Conservation (phyloP, 768 basidiomycete genomes). For the Tubosaeta sp. region DNA sequence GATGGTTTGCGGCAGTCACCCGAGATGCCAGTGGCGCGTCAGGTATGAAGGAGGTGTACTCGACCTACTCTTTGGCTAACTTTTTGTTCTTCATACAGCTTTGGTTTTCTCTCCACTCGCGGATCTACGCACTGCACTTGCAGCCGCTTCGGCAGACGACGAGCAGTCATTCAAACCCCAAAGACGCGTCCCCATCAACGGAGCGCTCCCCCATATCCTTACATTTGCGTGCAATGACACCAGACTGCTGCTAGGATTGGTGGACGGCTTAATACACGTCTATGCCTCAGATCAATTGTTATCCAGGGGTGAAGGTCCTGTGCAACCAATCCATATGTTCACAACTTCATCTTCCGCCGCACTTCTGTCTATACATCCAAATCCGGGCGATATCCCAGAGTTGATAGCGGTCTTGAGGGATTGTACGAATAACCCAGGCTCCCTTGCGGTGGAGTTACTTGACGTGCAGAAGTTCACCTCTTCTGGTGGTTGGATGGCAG, state of each 20-base stretch:
- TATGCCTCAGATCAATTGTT: constrained; percentile 56
- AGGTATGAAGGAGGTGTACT: constrained; percentile 29
- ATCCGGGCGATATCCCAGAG: constrained; percentile 57
- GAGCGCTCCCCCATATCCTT: constrained; percentile 49
- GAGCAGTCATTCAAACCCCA: constrained; percentile 48
- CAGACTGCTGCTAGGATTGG: constrained; percentile 54
- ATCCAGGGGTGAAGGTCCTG: constrained; percentile 38
- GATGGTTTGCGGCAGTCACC: constrained; percentile 67
- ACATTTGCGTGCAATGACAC: constrained; percentile 57
- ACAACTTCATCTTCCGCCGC: constrained; percentile 39
- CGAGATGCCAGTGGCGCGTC: constrained; percentile 32
- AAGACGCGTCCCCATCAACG: constrained; percentile 42
- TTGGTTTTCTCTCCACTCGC: constrained; percentile 57
- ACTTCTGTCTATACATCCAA: constrained; percentile 54
- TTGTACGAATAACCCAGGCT: constrained; percentile 26
- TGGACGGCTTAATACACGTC: constrained; percentile 54
- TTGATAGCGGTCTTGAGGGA: constrained; percentile 57
- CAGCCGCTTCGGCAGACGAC: constrained; percentile 35
- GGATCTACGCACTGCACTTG: constrained; percentile 54
- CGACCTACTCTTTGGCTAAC: background rate
- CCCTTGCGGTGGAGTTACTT: constrained; percentile 53
- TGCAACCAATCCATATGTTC: constrained; percentile 47
- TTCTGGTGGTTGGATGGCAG: constrained; percentile 45
- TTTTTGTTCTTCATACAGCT: constrained; percentile 33
- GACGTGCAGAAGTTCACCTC: constrained; percentile 46